Percentiles rank a stretch among this genome's conserved stretches.
Evolutionary conservation across 768 basidiomycete genomes (phyloP).

Genomic region (Tulasnella sp.): DNA sequence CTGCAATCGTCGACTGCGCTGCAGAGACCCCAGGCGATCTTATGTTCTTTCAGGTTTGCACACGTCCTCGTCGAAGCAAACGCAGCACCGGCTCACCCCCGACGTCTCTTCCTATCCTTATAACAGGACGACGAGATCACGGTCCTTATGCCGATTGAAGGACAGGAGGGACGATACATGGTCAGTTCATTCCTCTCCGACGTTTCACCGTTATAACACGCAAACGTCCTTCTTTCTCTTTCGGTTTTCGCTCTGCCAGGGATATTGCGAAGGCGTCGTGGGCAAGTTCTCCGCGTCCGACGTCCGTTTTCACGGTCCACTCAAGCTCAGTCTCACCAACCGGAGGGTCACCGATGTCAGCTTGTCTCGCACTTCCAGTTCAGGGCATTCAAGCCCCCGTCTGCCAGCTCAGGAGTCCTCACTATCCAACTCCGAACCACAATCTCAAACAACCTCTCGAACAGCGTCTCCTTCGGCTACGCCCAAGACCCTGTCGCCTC

Average conservation of each 20-base stretch:
- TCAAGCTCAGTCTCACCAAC: conserved; percentile 75
- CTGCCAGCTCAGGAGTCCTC: conserved; percentile 7
- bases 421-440: not conserved
- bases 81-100: not conserved
- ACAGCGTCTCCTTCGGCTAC: not conserved
- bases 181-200: conserved; percentile 49
- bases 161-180: conserved; percentile 58
- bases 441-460: conserved; percentile 9
- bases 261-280: conserved; percentile 86
- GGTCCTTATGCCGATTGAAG: conserved; percentile 70
- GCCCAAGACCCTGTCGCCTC: not conserved
- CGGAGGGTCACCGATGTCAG: conserved; percentile 50
- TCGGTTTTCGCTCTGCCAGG: conserved; percentile 49
- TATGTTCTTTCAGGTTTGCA: conserved; percentile 80
- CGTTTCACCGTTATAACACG: not conserved
- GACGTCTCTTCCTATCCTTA: not conserved
- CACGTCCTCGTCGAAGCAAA: not conserved
- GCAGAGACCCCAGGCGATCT: conserved; percentile 74
- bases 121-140: conserved; percentile 75
- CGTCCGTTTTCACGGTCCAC: conserved; percentile 70
- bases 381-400: conserved; percentile 20
- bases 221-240: not conserved
- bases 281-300: conserved; percentile 67
- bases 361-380: not conserved
- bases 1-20: conserved; percentile 72